Evolutionary conservation across 768 basidiomycete species (phyloP).

Genomic region (Amanita subjunquillea): DNA sequence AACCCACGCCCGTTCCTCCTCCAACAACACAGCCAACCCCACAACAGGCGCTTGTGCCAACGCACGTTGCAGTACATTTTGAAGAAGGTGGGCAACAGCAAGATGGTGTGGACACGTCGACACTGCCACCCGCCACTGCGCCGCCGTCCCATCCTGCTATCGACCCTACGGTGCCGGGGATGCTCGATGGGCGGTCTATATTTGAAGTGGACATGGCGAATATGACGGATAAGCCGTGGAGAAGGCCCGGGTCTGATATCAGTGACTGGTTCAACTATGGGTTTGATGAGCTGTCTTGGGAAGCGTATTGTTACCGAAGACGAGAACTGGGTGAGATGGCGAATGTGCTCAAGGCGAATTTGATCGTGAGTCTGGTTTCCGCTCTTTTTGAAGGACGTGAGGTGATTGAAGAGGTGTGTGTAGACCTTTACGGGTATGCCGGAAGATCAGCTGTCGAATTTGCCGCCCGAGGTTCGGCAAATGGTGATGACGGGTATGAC

Average conservation of each 20-base stretch:
- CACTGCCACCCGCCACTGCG: slow-evolving; percentile 55
- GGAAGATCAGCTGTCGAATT: slow-evolving; percentile 67
- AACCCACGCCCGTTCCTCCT: not conserved
- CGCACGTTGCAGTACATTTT: slow-evolving; percentile 4
- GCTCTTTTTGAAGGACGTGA: not conserved
- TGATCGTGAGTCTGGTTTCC: slow-evolving; percentile 46
- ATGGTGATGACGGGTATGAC: slow-evolving; percentile 83
- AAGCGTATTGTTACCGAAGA: slow-evolving; percentile 80
- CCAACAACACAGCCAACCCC: slow-evolving; percentile 7
- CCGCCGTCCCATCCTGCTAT: slow-evolving; percentile 76
- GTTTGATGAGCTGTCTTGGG: slow-evolving; percentile 96
- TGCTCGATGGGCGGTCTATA: slow-evolving; percentile 67
- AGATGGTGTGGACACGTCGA: slow-evolving; percentile 47
- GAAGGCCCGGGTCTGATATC: slow-evolving; percentile 83
- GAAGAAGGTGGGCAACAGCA: not conserved
- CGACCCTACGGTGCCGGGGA: slow-evolving; percentile 56
- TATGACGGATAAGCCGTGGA: slow-evolving; percentile 81
- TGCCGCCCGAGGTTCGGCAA: slow-evolving; percentile 74
- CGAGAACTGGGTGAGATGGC: slow-evolving; percentile 75
- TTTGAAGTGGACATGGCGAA: slow-evolving; percentile 75
- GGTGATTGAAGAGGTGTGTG: not conserved
- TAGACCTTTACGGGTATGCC: slow-evolving; percentile 78
- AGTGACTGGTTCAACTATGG: slow-evolving; percentile 99
- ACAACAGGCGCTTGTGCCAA: slow-evolving; percentile 8
- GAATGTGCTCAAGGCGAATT: slow-evolving; percentile 71